Evolutionary conservation across 306 rosid species (phyloP).

Genomic region (Phaseolus lunatus): DNA sequence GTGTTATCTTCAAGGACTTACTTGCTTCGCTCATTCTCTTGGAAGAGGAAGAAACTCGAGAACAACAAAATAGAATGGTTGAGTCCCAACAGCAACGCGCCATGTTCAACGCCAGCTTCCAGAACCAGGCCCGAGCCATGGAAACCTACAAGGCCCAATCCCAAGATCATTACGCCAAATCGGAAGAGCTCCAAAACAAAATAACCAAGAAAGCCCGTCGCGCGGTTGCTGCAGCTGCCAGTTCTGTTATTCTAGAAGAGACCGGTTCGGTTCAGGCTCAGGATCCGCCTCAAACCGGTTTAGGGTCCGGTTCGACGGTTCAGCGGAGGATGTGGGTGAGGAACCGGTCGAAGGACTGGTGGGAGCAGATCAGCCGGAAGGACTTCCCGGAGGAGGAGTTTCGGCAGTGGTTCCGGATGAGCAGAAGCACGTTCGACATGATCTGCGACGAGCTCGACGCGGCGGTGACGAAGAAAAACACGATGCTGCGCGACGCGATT

Average conservation of each 20-base stretch:
- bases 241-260: neutral
- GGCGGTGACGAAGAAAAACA: constrained; percentile 74
- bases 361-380: constrained; percentile 65
- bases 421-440: constrained; percentile 65
- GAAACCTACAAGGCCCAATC: constrained; percentile 44
- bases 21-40: constrained; percentile 54
- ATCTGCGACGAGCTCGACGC: constrained; percentile 79
- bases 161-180: constrained; percentile 45
- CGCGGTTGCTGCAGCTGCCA: constrained; percentile 26
- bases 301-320: neutral
- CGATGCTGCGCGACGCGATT: constrained; percentile 85
- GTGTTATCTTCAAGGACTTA: constrained; percentile 44
- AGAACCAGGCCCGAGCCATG: constrained; percentile 50
- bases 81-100: constrained; percentile 47
- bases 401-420: constrained; percentile 70
- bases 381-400: constrained; percentile 74
- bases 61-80: constrained; percentile 26
- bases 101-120: constrained; percentile 38
- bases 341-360: constrained; percentile 86
- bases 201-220: constrained; percentile 51
- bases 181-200: constrained; percentile 37
- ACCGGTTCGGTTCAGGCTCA: neutral
- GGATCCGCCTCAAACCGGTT: neutral
- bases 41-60: constrained; percentile 66
- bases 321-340: constrained; percentile 79